Percentiles rank a stretch among this genome's conserved stretches.
Evolutionary conservation across 1,139 yeast species (phyloP).

Genomic region (Yamadazyma atlantica): DNA sequence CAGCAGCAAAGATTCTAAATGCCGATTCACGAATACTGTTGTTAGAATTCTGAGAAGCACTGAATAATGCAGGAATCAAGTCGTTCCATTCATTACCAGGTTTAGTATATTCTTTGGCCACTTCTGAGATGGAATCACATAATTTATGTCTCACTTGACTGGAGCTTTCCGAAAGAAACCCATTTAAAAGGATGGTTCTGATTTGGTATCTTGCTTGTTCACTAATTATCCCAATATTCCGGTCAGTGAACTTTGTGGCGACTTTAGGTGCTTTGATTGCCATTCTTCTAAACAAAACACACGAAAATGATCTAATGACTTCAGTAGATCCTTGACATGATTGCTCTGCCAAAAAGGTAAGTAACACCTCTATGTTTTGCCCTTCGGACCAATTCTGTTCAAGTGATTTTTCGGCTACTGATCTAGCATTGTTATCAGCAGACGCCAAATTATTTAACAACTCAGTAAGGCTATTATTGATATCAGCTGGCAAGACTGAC

Average conservation of each 20-base stretch:
- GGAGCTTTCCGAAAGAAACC: slow-evolving; percentile 64
- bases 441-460: slow-evolving; percentile 73
- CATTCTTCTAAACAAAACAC: slow-evolving; percentile 85
- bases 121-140: slow-evolving; percentile 92
- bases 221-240: slow-evolving; percentile 72
- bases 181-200: slow-evolving; percentile 64
- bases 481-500: slow-evolving; percentile 66
- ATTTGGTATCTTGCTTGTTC: slow-evolving; percentile 62
- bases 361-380: slow-evolving; percentile 60
- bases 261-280: slow-evolving; percentile 76
- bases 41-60: slow-evolving; percentile 61
- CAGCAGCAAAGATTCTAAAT: slow-evolving; percentile 81
- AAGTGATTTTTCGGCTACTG: slow-evolving; percentile 73
- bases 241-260: slow-evolving; percentile 61
- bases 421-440: slow-evolving; percentile 69
- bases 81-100: slow-evolving; percentile 70
- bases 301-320: slow-evolving; percentile 63
- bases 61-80: slow-evolving; percentile 70
- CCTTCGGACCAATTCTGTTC: slow-evolving; percentile 73
- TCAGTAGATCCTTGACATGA: slow-evolving; percentile 61
- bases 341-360: slow-evolving; percentile 81
- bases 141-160: slow-evolving; percentile 84
- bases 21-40: slow-evolving; percentile 86
- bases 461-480: slow-evolving; percentile 53
- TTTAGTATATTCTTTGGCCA: slow-evolving; percentile 65